phyloP scores from a whole-genome alignment of 2,329 filamentous ascomycete genomes.

The Aspergillus niger region DNA sequence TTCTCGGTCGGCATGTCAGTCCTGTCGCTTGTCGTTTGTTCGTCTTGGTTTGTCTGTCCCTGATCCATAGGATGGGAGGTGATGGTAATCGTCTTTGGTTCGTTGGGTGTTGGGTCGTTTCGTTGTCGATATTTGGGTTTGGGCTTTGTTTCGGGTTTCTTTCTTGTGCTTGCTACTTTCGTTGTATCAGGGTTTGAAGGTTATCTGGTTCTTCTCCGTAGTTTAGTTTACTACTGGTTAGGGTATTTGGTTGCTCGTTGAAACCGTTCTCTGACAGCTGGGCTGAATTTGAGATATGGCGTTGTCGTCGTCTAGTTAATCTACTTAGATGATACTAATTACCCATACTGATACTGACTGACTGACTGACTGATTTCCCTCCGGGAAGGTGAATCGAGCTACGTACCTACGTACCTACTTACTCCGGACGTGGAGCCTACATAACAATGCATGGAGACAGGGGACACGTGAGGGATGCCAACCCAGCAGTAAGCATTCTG shows the following conservation, averaged over 20 bases:
- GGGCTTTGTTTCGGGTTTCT: too few relatives aligned
- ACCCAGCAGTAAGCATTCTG: neutral
- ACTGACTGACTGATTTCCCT: too few relatives aligned
- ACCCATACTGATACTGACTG: too few relatives aligned
- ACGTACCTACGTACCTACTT: too few relatives aligned
- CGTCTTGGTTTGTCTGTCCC: neutral
- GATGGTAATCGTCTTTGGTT: neutral
- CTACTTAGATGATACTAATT: too few relatives aligned
- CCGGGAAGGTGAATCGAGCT: neutral
- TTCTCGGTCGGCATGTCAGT: slow-evolving; percentile 8
- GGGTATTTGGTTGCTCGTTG: neutral
- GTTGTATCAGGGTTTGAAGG: too few relatives aligned
- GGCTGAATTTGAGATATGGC: neutral
- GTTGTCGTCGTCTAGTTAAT: neutral
- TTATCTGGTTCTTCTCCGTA: too few relatives aligned
- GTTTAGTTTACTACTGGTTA: neutral
- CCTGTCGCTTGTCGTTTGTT: neutral
- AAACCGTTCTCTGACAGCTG: slow-evolving; percentile 6
- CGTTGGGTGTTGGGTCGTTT: too few relatives aligned
- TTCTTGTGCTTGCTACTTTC: too few relatives aligned
- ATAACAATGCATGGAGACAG: neutral
- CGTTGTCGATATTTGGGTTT: too few relatives aligned
- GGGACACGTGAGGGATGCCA: neutral
- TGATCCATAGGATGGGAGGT: neutral
- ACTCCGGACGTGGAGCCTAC: neutral